Conservation (phyloP, 495 filamentous ascomycete species). For the Glutinoglossum americanum region DNA sequence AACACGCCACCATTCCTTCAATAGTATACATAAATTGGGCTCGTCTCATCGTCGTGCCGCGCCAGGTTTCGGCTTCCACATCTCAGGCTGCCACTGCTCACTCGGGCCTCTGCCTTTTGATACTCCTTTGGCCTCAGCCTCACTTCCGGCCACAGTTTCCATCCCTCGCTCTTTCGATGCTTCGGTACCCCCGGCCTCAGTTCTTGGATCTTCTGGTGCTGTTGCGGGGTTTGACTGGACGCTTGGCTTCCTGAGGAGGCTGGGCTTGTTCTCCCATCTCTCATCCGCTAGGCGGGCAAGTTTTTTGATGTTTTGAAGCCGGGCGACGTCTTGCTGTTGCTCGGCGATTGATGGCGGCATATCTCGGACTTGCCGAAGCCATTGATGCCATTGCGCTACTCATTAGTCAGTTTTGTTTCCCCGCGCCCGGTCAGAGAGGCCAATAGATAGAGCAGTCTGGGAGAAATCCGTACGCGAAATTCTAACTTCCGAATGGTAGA, state of each 20-base stretch:
- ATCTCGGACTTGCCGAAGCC: slow-evolving; percentile 66
- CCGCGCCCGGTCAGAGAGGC: background rate
- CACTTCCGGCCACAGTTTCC: background rate
- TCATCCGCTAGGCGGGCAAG: slow-evolving; percentile 65
- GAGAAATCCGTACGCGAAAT: slow-evolving; percentile 24
- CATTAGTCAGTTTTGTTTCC: background rate
- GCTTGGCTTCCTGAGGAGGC: slow-evolving; percentile 30
- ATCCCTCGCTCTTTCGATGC: background rate
- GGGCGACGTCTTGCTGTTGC: slow-evolving; percentile 43
- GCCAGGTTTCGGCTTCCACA: slow-evolving; percentile 36
- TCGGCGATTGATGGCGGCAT: slow-evolving; percentile 53
- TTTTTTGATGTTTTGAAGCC: slow-evolving; percentile 46
- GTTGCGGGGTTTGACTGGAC: background rate
- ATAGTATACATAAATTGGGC: background rate
- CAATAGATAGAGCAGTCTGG: background rate
- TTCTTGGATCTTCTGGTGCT: background rate
- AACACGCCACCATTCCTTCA: background rate
- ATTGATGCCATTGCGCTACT: slow-evolving; percentile 78
- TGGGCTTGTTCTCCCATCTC: slow-evolving; percentile 62
- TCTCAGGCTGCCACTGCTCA: slow-evolving; percentile 56
- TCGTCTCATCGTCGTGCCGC: slow-evolving; percentile 10
- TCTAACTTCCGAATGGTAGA: slow-evolving; percentile 46
- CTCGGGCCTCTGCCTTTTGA: slow-evolving; percentile 24
- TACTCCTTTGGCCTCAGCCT: background rate
- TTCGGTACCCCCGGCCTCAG: background rate